These are phyloP conservation scores for Angomonas deanei DNA, from an alignment of 208 protist genomes.

Conservation along the genomic window DNA sequence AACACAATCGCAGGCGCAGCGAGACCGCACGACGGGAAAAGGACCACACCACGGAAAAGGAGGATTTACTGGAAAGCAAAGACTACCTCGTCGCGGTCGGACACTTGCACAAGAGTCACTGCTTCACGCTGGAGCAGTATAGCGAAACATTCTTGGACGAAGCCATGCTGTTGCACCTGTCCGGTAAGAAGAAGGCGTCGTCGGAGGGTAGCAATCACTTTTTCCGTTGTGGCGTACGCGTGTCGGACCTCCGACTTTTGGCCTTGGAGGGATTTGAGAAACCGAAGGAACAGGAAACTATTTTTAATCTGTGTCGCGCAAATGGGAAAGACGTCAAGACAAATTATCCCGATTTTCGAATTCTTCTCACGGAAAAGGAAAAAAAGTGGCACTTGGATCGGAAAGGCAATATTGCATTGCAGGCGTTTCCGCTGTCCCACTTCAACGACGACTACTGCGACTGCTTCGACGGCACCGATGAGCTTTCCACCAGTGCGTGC, in stretches of 20 bases:
- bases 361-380: slow-evolving; percentile 52
- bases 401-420: slow-evolving; percentile 33
- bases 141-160: slow-evolving; percentile 40
- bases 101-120: slow-evolving; percentile 5
- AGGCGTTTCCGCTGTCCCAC: slow-evolving; percentile 39
- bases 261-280: slow-evolving; percentile 1
- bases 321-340: background rate
- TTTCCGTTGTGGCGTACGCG: slow-evolving; percentile 65
- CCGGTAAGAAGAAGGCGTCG: background rate
- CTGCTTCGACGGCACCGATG: slow-evolving; percentile 73
- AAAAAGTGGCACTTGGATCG: slow-evolving; percentile 34
- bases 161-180: background rate
- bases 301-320: background rate
- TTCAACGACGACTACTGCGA: slow-evolving; percentile 87
- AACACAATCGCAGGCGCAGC: too few species aligned
- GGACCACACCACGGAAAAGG: background rate
- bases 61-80: background rate
- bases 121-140: slow-evolving; percentile 69
- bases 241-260: slow-evolving; percentile 44
- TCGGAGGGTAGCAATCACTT: slow-evolving; percentile 2
- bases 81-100: background rate
- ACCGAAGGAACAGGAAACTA: background rate
- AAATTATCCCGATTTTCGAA: slow-evolving; percentile 28
- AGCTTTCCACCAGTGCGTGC: slow-evolving; percentile 69
- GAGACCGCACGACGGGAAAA: background rate